Conservation (phyloP, 768 basidiomycete genomes). For the Mycena galericulata region DNA sequence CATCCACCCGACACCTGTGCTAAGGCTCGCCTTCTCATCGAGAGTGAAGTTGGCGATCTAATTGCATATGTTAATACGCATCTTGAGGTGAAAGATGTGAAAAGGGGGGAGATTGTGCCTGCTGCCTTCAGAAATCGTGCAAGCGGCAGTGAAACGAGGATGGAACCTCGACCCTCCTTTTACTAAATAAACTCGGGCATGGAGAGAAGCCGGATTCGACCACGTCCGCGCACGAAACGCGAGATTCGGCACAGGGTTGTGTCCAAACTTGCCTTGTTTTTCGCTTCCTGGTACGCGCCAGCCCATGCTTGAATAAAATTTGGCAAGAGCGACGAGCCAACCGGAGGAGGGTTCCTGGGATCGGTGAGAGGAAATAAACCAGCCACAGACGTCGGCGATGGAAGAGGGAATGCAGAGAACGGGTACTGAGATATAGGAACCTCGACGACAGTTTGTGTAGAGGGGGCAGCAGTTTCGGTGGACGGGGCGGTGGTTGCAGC, state of each 20-base stretch:
- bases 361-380: slow-evolving; percentile 66
- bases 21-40: slow-evolving; percentile 73
- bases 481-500: slow-evolving; percentile 15
- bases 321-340: slow-evolving; percentile 53
- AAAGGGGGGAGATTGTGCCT: too few relatives aligned
- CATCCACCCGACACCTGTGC: slow-evolving; percentile 77
- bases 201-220: neutral
- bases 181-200: slow-evolving; percentile 30
- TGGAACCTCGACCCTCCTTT: neutral
- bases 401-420: slow-evolving; percentile 73
- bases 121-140: too few relatives aligned
- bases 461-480: slow-evolving; percentile 1
- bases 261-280: slow-evolving; percentile 55
- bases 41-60: slow-evolving; percentile 64
- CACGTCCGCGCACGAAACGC: slow-evolving; percentile 23
- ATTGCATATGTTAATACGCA: neutral
- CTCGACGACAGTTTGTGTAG: slow-evolving; percentile 36
- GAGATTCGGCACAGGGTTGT: slow-evolving; percentile 5
- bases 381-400: slow-evolving; percentile 64
- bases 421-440: slow-evolving; percentile 55
- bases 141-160: too few relatives aligned
- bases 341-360: slow-evolving; percentile 68
- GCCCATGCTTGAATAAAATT: slow-evolving; percentile 70
- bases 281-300: slow-evolving; percentile 69
- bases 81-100: neutral